Conservation (phyloP, 768 basidiomycete species). For the Lentinus tigrinus region DNA sequence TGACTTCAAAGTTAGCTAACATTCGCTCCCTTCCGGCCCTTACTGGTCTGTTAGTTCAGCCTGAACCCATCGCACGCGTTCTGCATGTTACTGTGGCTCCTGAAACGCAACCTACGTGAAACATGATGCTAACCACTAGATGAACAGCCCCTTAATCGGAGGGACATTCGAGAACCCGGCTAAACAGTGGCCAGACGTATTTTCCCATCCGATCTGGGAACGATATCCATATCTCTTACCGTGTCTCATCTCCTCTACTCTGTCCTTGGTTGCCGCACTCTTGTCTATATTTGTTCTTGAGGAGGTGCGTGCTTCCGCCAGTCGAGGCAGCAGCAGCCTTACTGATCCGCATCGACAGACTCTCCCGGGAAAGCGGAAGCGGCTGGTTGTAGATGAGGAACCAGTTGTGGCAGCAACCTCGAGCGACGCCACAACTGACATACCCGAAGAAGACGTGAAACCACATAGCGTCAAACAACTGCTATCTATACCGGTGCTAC, state of each 20-base stretch:
- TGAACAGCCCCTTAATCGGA: conserved; percentile 55
- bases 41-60: too few species aligned
- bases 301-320: conserved; percentile 44
- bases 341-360: conserved; percentile 13
- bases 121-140: not conserved
- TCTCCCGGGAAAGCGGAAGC: conserved; percentile 20
- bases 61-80: not conserved
- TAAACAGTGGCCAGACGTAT: conserved; percentile 42
- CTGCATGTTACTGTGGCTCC: not conserved
- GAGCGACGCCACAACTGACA: conserved; percentile 1
- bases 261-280: conserved; percentile 40
- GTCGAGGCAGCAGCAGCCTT: not conserved
- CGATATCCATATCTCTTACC: conserved; percentile 62
- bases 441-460: conserved; percentile 4
- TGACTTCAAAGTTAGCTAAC: too few species aligned
- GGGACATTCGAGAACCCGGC: conserved; percentile 57
- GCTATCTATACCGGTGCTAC: conserved; percentile 51
- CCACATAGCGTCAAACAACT: conserved; percentile 32
- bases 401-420: not conserved
- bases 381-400: conserved; percentile 2
- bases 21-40: too few species aligned
- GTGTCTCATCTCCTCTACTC: conserved; percentile 44
- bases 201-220: conserved; percentile 44
- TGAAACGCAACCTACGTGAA: too few species aligned
- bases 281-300: conserved; percentile 48